phyloP scores from a whole-genome alignment of 2,329 filamentous ascomycete species.

The Microdochium paspali region DNA sequence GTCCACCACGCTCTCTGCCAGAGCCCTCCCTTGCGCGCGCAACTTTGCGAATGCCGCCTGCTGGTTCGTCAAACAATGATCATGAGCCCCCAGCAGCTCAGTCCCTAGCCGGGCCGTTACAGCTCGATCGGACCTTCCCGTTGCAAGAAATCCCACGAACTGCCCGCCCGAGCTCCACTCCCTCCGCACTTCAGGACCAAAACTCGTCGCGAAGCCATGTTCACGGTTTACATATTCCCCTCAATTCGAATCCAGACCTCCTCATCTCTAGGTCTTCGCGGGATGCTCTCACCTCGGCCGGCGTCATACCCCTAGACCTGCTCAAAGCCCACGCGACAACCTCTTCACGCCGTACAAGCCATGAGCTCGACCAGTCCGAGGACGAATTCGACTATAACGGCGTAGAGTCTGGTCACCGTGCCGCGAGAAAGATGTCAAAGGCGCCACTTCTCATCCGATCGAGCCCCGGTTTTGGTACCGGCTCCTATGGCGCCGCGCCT shows the following conservation, averaged over 20 bases:
- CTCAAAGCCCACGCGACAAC: not conserved
- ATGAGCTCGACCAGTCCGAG: constrained; percentile 12
- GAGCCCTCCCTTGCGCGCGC: not conserved
- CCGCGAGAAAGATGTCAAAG: constrained; percentile 25
- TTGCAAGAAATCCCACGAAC: not conserved
- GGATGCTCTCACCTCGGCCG: not conserved
- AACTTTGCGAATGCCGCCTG: not conserved
- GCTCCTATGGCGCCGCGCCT: constrained; percentile 51
- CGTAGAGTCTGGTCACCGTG: constrained; percentile 8
- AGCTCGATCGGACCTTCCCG: not conserved
- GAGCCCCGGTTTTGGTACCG: constrained; percentile 49
- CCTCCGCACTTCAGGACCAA: not conserved
- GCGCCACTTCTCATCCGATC: constrained; percentile 49
- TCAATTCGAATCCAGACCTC: not conserved
- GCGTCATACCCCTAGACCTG: not conserved
- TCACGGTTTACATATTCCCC: not conserved
- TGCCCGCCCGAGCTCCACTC: not conserved
- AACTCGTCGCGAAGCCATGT: not conserved
- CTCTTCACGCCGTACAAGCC: constrained; percentile 6
- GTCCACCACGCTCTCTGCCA: not conserved
- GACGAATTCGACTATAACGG: constrained; percentile 11
- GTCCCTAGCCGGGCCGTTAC: not conserved
- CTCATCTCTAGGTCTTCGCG: not conserved
- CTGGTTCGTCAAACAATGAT: not conserved
- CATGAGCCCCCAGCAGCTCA: not conserved